Evolutionary conservation across 192 early-diverging fungal species (phyloP), one percentile per base, ranked within the genome.

Genomic region (Coemansia sp.): DNA sequence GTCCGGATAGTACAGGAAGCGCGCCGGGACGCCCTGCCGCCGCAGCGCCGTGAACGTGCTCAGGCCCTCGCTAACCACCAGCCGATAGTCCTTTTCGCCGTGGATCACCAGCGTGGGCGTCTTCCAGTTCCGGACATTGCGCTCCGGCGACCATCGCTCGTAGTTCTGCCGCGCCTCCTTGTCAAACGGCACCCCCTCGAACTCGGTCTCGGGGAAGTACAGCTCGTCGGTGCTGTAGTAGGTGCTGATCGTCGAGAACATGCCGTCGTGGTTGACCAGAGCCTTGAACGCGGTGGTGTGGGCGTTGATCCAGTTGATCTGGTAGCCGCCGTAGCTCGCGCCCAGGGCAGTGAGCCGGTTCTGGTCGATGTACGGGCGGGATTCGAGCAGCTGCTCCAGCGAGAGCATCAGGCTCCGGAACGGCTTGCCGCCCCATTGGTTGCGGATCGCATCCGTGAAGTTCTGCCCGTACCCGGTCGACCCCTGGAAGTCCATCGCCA

Each of bases 241-340:
- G 0, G 76, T 65, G 53, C 80, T 76, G 35, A 81, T 49, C 7
- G 85, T 82, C 12, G 81, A 80, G 62, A 93, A 91, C 54, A 90
- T 82, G 49, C 91, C 91, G 63, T 91, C 91, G 63, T 93, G 91
- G 63, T 86, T 90, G 15, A 91, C 88, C 42, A 89, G 65, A 31
- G 70, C 73, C 46, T 74, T 78, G 75, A 93, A 93, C n/a, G 81
- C 70, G 23, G 78, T 50, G 11, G 84, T 88, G 61, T 93, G 87
- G 13, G 87, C 86, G 64, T 93, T 93, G 57, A 93, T 83, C 89
- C 89, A 93, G 73, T 93, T 93, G 58, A 89, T 82, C 89, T 88
- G 89, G 60, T 84, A 91, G 10, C 88, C 91, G 57, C 91, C 91
- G 68, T 46, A 47, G 16, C 80, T 83, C 6, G 86, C 90, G 15